Percentiles rank a stretch among this genome's conserved stretches.
Evolutionary conservation across 2,329 filamentous ascomycete genomes (phyloP).

Genomic region (Periconia sp.): DNA sequence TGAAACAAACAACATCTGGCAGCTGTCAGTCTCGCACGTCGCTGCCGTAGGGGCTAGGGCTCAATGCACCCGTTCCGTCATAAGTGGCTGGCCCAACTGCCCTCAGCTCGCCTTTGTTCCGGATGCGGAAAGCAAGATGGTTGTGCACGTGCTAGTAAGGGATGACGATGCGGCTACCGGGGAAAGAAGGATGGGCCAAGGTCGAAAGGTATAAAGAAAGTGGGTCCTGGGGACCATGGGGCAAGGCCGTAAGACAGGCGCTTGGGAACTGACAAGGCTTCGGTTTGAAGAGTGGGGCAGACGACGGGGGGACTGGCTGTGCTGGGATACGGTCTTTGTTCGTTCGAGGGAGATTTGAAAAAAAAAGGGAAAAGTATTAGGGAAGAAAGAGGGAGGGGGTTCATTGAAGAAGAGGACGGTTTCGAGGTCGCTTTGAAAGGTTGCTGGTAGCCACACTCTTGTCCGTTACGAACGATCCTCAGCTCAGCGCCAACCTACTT

Average conservation of each 20-base stretch:
- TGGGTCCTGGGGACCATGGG: not conserved
- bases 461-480: too few species aligned
- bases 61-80: constrained; percentile 6
- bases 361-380: too few species aligned
- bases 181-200: constrained; percentile 1
- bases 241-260: too few species aligned
- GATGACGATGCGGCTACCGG: not conserved
- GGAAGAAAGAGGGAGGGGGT: too few species aligned
- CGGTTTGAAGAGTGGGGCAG: too few species aligned
- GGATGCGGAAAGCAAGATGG: constrained; percentile 20
- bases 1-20: not conserved
- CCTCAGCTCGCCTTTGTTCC: constrained; percentile 18
- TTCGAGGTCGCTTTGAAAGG: too few species aligned
- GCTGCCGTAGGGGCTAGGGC: constrained; percentile 1
- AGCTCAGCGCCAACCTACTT: not conserved
- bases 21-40: constrained; percentile 3
- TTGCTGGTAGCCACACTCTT: too few species aligned
- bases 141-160: constrained; percentile 6
- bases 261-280: too few species aligned
- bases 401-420: too few species aligned
- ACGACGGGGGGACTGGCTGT: too few species aligned
- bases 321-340: too few species aligned
- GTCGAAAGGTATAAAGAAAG: constrained; percentile 9
- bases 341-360: too few species aligned
- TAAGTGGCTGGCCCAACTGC: constrained; percentile 1